Percentiles rank a stretch among this genome's conserved stretches.
Evolutionary conservation across 805 yeast species (phyloP).

Genomic region (Zygoascus flipseniorum): DNA sequence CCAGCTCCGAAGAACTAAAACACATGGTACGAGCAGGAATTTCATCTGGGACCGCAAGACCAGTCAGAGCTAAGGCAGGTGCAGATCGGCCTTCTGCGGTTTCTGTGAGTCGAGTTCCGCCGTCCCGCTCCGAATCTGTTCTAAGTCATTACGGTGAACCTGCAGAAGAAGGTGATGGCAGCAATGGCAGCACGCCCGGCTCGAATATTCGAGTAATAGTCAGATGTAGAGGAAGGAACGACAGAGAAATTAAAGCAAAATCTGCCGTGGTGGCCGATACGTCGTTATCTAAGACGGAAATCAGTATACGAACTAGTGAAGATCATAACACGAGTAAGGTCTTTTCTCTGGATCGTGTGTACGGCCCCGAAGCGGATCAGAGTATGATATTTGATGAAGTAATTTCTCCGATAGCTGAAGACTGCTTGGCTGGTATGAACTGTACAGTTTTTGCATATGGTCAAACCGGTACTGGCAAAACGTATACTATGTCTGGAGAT

Average conservation of each 20-base stretch:
- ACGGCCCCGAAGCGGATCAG: constrained; percentile 78
- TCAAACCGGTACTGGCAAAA: constrained; percentile 87
- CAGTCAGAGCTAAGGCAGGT: not conserved
- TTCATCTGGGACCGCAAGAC: not conserved
- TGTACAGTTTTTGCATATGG: constrained; percentile 85
- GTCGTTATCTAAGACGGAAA: constrained; percentile 40
- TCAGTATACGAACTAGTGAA: constrained; percentile 34
- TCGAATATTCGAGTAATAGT: constrained; percentile 54
- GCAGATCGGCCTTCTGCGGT: not conserved
- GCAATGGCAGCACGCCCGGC: constrained; percentile 14
- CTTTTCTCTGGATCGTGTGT: constrained; percentile 70
- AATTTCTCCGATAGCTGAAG: constrained; percentile 56
- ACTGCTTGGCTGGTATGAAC: constrained; percentile 66
- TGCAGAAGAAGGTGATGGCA: not conserved
- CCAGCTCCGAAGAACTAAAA: not conserved
- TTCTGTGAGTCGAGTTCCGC: not conserved
- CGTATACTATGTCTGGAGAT: constrained; percentile 66
- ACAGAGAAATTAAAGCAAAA: constrained; percentile 47
- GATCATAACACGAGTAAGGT: constrained; percentile 34
- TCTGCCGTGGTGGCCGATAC: constrained; percentile 55
- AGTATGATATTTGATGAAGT: constrained; percentile 53
- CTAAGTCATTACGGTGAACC: not conserved
- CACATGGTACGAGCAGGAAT: not conserved
- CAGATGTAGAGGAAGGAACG: constrained; percentile 54
- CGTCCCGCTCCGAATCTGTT: not conserved